These are phyloP conservation scores for Neurospora sp. DNA, from an alignment of 495 filamentous ascomycete genomes.

Conservation along the genomic window DNA sequence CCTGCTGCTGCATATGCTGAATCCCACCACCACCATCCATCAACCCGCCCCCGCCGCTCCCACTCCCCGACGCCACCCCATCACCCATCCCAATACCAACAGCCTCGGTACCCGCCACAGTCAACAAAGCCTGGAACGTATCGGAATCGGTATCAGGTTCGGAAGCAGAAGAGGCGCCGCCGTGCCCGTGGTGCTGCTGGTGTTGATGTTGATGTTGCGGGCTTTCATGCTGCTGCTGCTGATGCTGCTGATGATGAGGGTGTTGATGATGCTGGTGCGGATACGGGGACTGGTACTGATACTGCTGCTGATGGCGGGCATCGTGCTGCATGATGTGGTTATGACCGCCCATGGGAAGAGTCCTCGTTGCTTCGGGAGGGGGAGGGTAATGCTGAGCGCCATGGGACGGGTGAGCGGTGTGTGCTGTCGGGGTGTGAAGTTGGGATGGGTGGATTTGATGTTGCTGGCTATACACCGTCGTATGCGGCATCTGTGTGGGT, in stretches of 20 bases:
- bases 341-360: constrained; percentile 30
- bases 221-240: not conserved
- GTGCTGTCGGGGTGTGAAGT: constrained; percentile 15
- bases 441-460: constrained; percentile 15
- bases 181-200: constrained; percentile 2
- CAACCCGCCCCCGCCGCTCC: not conserved
- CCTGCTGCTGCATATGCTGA: not conserved
- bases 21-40: not conserved
- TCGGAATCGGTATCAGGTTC: not conserved
- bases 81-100: not conserved
- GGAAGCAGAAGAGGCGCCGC: not conserved
- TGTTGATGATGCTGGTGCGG: constrained; percentile 3
- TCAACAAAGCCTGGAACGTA: not conserved
- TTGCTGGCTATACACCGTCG: constrained; percentile 1
- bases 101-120: not conserved
- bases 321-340: constrained; percentile 18
- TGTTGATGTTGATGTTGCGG: not conserved
- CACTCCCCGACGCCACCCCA: not conserved
- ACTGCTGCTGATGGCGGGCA: not conserved
- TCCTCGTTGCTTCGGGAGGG: constrained; percentile 11
- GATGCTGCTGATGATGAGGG: constrained; percentile 5
- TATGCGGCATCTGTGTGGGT: constrained; percentile 4
- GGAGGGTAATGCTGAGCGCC: constrained; percentile 4
- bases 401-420: constrained; percentile 32
- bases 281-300: constrained; percentile 10